Evolutionary conservation across 2,329 filamentous ascomycete genomes (phyloP), one percentile per base, ranked within the genome.

Genomic region (Penicillium sp.): DNA sequence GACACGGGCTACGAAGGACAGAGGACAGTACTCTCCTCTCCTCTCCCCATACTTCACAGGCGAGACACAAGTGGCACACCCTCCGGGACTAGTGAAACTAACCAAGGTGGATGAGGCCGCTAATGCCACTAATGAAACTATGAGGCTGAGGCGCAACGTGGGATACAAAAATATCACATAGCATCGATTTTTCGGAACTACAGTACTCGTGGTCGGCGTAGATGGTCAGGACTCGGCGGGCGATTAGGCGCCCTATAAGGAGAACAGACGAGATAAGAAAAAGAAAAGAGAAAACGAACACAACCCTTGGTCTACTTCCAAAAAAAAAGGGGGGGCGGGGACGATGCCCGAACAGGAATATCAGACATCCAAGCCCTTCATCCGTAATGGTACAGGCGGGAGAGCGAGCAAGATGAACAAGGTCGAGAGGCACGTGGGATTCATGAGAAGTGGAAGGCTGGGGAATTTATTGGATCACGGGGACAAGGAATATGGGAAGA

Each of bases 331-430:
- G 28, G 25, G 6, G 20, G 20, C 1, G 20, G 20, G 20, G 20
- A 20, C 2, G 34, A 45, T 45, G 41, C 31, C 39, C 51, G 39
- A 37, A 60, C 45, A 59, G 55, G 53, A 49, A 20, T 45, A 12
- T 45, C 58, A 58, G 55, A 55, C 39, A 60, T 55, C 55, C 58
- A 41, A 54, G 50, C 57, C 63, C 55, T 55, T 54, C 55, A 55
- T 55, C 52, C 39, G 63, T 64, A 63, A 59, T 65, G 57, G 63
- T 67, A 67, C 64, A 67, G 63, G 56, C 56, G 55, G 53, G 51
- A 35, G 37, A 35, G 43, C 54, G 49, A 54, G 53, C 49, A 52
- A 38, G 38, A 48, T 43, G 28, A 31, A 5, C 37, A 43, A 34
- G 43, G 38, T 28, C 20, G 42, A 8, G 47, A 42, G 28, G 28